Base-by-base conservation (phyloP, 371 early-diverging fungal genomes). In the Mortierella sp. region DNA sequence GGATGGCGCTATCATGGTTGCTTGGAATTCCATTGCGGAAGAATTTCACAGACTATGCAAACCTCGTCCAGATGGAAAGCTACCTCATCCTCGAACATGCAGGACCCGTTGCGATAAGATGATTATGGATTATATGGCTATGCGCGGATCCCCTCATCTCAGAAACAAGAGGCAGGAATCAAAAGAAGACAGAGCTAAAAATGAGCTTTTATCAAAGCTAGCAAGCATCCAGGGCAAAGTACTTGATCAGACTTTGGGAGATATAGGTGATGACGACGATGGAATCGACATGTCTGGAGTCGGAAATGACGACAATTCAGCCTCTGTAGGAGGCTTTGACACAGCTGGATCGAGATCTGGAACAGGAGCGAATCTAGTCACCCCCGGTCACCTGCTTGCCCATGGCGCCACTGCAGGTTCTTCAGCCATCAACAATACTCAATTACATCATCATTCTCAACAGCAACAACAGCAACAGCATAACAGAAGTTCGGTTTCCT, bases 21-120 rank as follows among this genome's bases (percentile, higher is more conserved):
- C 79, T 26, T 78, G 79, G 79, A 78, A 78, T 56, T 37, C 54
- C 19, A 66, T 78, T 22, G 66, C 74, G 1, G 70, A 70, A 8
- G 70, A 69, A 17, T 78, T 78, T 61, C 55, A 66, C 37, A 29
- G 12, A 9, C 15, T 37, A 28, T 73, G 72, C 42, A 61, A 45
- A 17, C 73, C 62, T 17, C 66, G 79, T 3, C 59, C 66, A 0
- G 74, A 78, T 32, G 79, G 79, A 2, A 78, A 66, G n/a, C 29
- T 73, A n/a, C 79, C 79, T n/a, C 58, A 61, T n/a, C 57, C 79
- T 1, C 53, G 73, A n/a, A 78, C 79, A 9, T 78, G 79, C 10
- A 61, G 74, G 2, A 58, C 73, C 17, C 74, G 79, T 15, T 69
- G 73, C 17, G 79, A 78, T 54, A 78, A 78, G 60, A 66, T 78